A percentile compares a stretch with the other conserved stretches of the same genome.
phyloP scores from a whole-genome alignment of 192 early-diverging fungal genomes.

The Paraglomus brasilianum region DNA sequence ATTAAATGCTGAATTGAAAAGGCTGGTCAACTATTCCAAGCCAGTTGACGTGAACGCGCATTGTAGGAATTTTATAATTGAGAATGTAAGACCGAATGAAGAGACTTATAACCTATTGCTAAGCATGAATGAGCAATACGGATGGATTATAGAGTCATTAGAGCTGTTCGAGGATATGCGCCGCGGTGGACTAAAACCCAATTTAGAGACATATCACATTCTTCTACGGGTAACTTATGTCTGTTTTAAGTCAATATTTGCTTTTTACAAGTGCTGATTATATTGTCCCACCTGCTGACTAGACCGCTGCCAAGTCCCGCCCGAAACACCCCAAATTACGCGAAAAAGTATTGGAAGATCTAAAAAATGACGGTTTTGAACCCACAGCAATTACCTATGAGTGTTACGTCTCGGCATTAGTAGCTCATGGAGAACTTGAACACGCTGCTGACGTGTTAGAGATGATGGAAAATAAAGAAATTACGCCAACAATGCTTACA shows the following conservation, averaged over 20 bases:
- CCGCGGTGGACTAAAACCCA: neutral
- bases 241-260: neutral
- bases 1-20: no score
- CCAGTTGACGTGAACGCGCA: no score
- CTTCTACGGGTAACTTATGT: neutral
- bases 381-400: constrained; percentile 1
- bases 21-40: no score
- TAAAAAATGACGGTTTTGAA: neutral
- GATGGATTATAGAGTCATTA: neutral
- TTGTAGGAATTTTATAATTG: no score
- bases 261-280: neutral
- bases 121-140: neutral
- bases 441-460: constrained; percentile 6
- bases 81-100: constrained; percentile 1
- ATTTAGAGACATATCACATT: neutral
- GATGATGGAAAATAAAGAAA: neutral
- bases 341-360: neutral
- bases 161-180: constrained; percentile 8
- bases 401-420: neutral
- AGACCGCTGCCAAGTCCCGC: neutral
- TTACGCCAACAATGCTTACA: neutral
- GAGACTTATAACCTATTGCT: neutral
- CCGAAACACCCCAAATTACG: neutral
- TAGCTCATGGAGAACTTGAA: constrained; percentile 22
- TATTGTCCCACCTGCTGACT: neutral